phyloP scores from a whole-genome alignment of 331 rosid genomes.

The Quercus lobata region DNA sequence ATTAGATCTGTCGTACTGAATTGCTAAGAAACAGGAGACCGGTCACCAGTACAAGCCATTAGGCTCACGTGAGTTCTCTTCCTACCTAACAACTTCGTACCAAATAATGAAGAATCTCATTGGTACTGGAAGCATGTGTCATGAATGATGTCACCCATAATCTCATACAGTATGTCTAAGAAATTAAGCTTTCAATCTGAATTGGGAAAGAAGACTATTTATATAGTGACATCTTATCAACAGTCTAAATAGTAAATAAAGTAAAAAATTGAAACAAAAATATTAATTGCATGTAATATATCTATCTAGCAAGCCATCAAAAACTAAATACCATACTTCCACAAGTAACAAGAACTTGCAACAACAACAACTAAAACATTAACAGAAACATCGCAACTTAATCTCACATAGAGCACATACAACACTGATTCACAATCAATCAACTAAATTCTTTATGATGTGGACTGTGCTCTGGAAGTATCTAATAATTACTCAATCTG shows the following conservation, averaged over 20 bases:
- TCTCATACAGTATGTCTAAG: neutral
- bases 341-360: neutral
- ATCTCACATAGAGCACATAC: neutral
- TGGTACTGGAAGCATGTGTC: neutral
- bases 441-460: too few species aligned
- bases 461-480: too few species aligned
- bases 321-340: neutral
- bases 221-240: neutral
- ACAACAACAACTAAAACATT: neutral
- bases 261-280: too few species aligned
- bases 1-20: neutral
- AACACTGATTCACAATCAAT: neutral
- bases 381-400: neutral
- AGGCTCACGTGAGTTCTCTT: neutral
- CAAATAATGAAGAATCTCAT: neutral
- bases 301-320: too few species aligned
- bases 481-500: too few species aligned
- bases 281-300: too few species aligned
- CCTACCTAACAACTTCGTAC: neutral
- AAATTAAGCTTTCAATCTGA: neutral
- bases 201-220: neutral
- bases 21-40: neutral
- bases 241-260: neutral
- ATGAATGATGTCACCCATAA: neutral
- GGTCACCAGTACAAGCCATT: neutral